These are phyloP conservation scores for Fusarium mangiferae DNA, from an alignment of 2,329 filamentous ascomycete species.

Conservation along the genomic window DNA sequence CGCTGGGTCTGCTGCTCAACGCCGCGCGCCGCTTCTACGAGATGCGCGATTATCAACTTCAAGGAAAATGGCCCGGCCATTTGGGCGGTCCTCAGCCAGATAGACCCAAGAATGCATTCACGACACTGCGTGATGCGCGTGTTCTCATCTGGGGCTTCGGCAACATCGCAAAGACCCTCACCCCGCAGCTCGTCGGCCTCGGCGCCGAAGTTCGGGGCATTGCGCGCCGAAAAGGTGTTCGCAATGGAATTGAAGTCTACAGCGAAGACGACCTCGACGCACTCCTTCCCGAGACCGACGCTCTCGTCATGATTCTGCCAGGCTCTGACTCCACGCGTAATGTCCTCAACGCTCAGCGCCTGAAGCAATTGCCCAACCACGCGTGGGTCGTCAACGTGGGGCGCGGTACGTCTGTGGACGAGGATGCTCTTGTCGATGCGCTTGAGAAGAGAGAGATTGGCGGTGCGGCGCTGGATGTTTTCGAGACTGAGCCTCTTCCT, in stretches of 20 bases:
- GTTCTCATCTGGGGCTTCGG: conserved; percentile 73
- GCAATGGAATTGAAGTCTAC: conserved; percentile 68
- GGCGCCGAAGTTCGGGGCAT: conserved; percentile 69
- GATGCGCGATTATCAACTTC: conserved; percentile 71
- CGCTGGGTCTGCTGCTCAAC: conserved; percentile 66
- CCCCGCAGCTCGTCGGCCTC: conserved; percentile 63
- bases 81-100: conserved; percentile 71
- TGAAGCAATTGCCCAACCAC: conserved; percentile 66
- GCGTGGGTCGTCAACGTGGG: conserved; percentile 66
- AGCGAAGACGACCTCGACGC: conserved; percentile 63
- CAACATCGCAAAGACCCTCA: conserved; percentile 71
- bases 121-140: conserved; percentile 67
- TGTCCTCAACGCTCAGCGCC: conserved; percentile 63
- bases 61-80: conserved; percentile 67
- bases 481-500: conserved; percentile 58
- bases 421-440: conserved; percentile 59
- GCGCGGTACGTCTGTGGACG: conserved; percentile 60
- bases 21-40: conserved; percentile 68
- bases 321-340: conserved; percentile 66
- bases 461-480: conserved; percentile 62
- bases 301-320: conserved; percentile 74
- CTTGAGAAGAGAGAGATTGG: conserved; percentile 56
- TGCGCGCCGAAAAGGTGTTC: conserved; percentile 65
- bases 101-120: conserved; percentile 66
- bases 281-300: conserved; percentile 67